A percentile compares a stretch with the other conserved stretches of the same genome.
Evolutionary conservation across 73 alveolate genomes (phyloP).

Genomic region (Paraurostyla sp.): DNA sequence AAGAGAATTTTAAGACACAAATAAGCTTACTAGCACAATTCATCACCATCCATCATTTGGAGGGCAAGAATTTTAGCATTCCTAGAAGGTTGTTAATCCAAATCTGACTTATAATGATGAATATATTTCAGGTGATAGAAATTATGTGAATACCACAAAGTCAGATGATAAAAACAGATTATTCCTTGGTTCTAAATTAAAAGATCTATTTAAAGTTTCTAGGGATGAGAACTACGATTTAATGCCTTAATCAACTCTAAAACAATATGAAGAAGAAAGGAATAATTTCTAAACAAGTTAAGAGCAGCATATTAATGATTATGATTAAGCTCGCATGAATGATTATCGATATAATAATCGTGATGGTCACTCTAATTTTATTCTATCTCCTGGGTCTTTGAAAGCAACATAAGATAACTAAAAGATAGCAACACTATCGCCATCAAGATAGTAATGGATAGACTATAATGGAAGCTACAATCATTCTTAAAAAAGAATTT

Average conservation of each 20-base stretch:
- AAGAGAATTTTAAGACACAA: too few species aligned
- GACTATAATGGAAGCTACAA: background rate
- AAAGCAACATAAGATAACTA: background rate
- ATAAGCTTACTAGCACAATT: background rate
- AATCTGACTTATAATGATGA: too few species aligned
- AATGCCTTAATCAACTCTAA: background rate
- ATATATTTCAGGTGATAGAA: background rate
- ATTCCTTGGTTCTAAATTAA: conserved; percentile 2
- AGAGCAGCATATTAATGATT: background rate
- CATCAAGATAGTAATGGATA: background rate
- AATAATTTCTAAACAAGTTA: background rate
- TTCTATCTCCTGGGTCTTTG: background rate
- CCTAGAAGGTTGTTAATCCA: too few species aligned
- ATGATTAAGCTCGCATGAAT: background rate
- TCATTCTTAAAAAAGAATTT: background rate
- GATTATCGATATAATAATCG: too few species aligned
- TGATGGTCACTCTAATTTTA: too few species aligned
- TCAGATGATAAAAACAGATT: conserved; percentile 23
- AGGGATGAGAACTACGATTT: background rate
- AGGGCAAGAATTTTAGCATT: conserved; percentile 14
- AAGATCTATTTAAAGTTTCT: conserved; percentile 19
- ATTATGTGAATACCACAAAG: background rate
- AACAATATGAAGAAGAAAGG: background rate
- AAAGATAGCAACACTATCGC: background rate
- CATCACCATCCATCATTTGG: conserved; percentile 33